Conservation (phyloP, 176 grass and related monocot genomes). For the Ensete ventricosum region DNA sequence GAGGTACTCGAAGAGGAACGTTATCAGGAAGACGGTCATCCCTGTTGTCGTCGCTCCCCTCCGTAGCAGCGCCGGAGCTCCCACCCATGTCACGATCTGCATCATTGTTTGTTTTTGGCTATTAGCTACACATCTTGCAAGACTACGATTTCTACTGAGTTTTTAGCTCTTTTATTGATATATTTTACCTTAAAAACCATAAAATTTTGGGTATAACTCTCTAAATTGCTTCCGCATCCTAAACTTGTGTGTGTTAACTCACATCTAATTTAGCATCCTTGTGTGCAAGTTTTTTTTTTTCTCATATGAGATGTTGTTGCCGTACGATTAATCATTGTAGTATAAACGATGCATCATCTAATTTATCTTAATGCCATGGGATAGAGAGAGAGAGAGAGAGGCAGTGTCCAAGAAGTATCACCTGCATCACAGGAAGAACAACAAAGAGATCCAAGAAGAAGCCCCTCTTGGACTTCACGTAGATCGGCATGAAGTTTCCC, state of each 20-base stretch:
- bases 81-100: not conserved
- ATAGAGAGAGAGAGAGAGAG: no score
- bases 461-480: constrained; percentile 36
- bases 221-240: no score
- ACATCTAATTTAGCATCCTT: no score
- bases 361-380: no score
- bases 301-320: not conserved
- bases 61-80: constrained; percentile 24
- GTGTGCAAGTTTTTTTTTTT: no score
- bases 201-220: no score
- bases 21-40: constrained; percentile 58
- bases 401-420: not conserved
- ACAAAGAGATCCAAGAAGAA: constrained; percentile 69
- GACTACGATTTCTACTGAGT: no score
- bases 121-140: no score
- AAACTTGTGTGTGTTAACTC: no score
- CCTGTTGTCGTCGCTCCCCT: constrained; percentile 51
- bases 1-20: constrained; percentile 69
- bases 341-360: not conserved
- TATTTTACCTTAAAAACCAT: no score
- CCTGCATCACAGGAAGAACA: constrained; percentile 79
- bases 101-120: not conserved
- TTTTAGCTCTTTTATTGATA: no score
- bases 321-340: not conserved
- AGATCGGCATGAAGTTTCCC: constrained; percentile 13